Conservation (phyloP, 225 moss, liverwort and hornwort species). For the Neckera pumila region DNA sequence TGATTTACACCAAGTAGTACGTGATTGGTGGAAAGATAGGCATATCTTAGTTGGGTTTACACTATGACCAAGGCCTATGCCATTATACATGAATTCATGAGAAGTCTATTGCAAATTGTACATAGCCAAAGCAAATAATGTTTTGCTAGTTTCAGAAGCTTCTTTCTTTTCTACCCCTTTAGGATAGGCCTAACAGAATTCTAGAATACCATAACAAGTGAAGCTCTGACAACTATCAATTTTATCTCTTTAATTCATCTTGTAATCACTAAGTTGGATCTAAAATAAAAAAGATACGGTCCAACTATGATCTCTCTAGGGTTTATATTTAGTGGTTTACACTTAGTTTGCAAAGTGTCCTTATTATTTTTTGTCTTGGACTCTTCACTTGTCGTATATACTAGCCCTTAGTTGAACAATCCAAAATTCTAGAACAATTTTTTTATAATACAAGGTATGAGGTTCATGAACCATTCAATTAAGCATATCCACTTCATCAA, state of each 20-base stretch:
- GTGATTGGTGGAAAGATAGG: background rate
- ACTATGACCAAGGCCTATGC: background rate
- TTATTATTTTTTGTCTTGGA: background rate
- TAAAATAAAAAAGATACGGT: background rate
- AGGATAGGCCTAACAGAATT: rapidly evolving
- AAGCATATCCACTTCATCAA: background rate
- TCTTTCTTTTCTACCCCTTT: background rate
- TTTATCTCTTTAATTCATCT: background rate
- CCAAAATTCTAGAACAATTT: too few relatives aligned
- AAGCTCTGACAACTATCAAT: background rate
- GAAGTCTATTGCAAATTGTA: background rate
- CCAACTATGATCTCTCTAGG: background rate
- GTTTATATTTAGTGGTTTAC: too few relatives aligned
- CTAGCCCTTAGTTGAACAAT: background rate
- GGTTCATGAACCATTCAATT: background rate
- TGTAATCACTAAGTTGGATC: rapidly evolving
- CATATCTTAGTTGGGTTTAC: background rate
- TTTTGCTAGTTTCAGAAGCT: background rate
- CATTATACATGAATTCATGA: background rate
- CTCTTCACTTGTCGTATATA: background rate
- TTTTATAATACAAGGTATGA: background rate
- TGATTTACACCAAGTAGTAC: rapidly evolving
- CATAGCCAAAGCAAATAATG: too few relatives aligned
- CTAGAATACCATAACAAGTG: rapidly evolving
- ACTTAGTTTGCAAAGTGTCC: background rate